Evolutionary conservation across 495 filamentous ascomycete species (phyloP), one percentile per base, ranked within the genome.

Genomic region (Talaromyces stipitatus): DNA sequence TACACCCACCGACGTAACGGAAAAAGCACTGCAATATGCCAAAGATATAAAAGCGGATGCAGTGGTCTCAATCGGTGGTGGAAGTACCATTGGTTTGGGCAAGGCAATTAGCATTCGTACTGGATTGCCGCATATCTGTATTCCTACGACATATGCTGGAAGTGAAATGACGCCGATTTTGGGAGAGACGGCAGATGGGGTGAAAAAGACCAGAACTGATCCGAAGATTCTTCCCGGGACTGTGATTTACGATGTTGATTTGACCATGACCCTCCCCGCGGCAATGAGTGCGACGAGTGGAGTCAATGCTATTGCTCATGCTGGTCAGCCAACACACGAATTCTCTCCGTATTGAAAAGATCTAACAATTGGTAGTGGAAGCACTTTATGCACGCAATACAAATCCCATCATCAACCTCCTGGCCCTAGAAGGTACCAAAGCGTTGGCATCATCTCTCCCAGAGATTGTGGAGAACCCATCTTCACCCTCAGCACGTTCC

Each of bases 151-250:
- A 0, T 88, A 88, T 68, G 82, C 85, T 4, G 84, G 83, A 5
- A 85, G 82, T 56, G 85, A 87, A 64, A 85, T 87, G 75, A 87
- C 84, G 1, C 82, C 84, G 0, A 86, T 86, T 50, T 68, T 88
- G 30, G 84, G 85, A 1, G 85, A 88, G 69, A 87, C 84, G 0
- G 77, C 76, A 41, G 74, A 82, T 54, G 84, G 84, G 1, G 61
- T 77, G 64, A 87, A 88, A 69, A 85, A 80, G 57, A 86, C 85
- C 30, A 71, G 79, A n/a, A 78, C 74, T 8, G 83, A 86, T 63
- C 81, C 80, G 0, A 83, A 80, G 65, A 88, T 88, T 58, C 65
- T 86, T 47, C 85, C 84, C 0, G 79, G 77, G 10, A 81, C 83
- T 7, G 84, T 87, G 11, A 84, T 88, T 28, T 88, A 87, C 66